Percentiles rank a stretch among this genome's conserved stretches.
phyloP scores from a whole-genome alignment of 345 rosid species.

The Crucihimalaya himalaica region DNA sequence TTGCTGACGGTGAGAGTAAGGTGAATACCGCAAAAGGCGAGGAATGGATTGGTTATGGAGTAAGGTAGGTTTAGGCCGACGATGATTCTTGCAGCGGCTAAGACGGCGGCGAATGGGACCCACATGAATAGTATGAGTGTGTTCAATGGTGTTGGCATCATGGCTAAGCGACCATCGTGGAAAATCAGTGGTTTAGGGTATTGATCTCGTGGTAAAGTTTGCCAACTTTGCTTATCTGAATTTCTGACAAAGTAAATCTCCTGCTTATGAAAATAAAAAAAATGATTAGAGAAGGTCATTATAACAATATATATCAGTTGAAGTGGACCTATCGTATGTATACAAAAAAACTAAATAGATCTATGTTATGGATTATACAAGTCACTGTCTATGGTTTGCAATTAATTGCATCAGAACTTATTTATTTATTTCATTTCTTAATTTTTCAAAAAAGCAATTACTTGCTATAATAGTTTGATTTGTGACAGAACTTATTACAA shows the following conservation, averaged over 20 bases:
- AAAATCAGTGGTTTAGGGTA: slow-evolving; percentile 71
- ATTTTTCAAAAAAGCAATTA: neutral
- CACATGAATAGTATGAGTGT: slow-evolving; percentile 64
- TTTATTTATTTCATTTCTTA: neutral
- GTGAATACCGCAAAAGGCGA: slow-evolving; percentile 53
- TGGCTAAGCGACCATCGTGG: slow-evolving; percentile 79
- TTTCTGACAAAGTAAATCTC: slow-evolving; percentile 54
- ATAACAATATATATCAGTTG: slow-evolving; percentile 10
- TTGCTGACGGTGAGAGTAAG: slow-evolving; percentile 31
- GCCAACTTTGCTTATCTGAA: slow-evolving; percentile 63
- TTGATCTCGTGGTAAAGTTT: slow-evolving; percentile 45
- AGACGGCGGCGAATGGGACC: slow-evolving; percentile 52
- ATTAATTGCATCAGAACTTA: slow-evolving; percentile 12
- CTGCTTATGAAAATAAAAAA: slow-evolving; percentile 51
- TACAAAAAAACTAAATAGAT: neutral
- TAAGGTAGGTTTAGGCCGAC: slow-evolving; percentile 51
- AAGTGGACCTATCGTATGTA: neutral
- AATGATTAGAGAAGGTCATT: slow-evolving; percentile 37
- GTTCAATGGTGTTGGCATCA: slow-evolving; percentile 53
- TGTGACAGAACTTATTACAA: neutral
- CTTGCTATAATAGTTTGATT: neutral
- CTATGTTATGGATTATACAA: neutral
- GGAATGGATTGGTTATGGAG: slow-evolving; percentile 49
- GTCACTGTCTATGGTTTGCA: slow-evolving; percentile 8
- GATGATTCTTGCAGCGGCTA: slow-evolving; percentile 35